These are phyloP conservation scores for Sugiyamaella novakii DNA, from an alignment of 1,139 yeast species.

Conservation along the genomic window DNA sequence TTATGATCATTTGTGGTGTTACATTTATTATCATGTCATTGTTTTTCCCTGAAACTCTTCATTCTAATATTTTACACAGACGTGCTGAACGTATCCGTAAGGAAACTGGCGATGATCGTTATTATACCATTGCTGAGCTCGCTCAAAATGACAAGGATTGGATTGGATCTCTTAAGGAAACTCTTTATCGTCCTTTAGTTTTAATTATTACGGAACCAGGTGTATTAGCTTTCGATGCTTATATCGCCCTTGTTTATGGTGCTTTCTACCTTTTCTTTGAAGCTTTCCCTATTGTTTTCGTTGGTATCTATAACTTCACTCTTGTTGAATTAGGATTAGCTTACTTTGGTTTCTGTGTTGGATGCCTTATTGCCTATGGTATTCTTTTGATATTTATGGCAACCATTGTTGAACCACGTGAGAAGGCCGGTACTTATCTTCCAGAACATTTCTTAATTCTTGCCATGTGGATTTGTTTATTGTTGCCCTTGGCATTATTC, in stretches of 20 bases:
- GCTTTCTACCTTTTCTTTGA: slow-evolving; percentile 60
- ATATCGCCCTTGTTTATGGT: slow-evolving; percentile 57
- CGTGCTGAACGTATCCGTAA: slow-evolving; percentile 52
- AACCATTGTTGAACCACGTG: slow-evolving; percentile 20
- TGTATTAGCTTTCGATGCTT: slow-evolving; percentile 44
- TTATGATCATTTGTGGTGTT: slow-evolving; percentile 46
- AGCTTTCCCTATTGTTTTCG: slow-evolving; percentile 59
- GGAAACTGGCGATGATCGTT: slow-evolving; percentile 52
- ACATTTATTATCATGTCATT: slow-evolving; percentile 42
- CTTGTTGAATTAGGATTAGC: slow-evolving; percentile 52
- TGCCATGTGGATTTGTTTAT: slow-evolving; percentile 56
- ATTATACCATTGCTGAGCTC: slow-evolving; percentile 33
- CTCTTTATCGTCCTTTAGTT: slow-evolving; percentile 51
- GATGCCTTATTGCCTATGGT: slow-evolving; percentile 41
- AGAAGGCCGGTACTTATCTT: slow-evolving; percentile 41
- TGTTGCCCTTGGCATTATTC: slow-evolving; percentile 53
- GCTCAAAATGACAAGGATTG: slow-evolving; percentile 18
- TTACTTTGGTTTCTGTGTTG: slow-evolving; percentile 50
- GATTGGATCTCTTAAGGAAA: slow-evolving; percentile 43
- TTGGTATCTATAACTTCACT: slow-evolving; percentile 50
- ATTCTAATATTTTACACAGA: slow-evolving; percentile 49
- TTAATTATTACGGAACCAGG: slow-evolving; percentile 41
- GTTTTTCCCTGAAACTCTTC: slow-evolving; percentile 56
- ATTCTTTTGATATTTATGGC: slow-evolving; percentile 23
- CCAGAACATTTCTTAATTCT: slow-evolving; percentile 43